Evolutionary conservation across 129 eudicot species (phyloP).

Genomic region (Deinandra increscens): DNA sequence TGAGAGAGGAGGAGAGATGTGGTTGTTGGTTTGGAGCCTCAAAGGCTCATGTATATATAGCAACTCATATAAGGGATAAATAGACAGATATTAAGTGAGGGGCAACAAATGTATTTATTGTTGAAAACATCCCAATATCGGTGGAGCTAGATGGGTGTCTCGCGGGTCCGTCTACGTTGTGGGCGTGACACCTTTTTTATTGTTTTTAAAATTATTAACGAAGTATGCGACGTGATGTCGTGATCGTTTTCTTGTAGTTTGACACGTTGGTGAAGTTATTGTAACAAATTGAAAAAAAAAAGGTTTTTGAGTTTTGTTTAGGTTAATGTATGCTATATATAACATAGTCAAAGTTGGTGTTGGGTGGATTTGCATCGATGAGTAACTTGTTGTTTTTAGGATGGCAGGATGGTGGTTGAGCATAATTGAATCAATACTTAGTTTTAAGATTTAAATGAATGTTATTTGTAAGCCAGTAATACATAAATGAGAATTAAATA

Average conservation of each 20-base stretch:
- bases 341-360: not conserved
- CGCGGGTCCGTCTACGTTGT: no score
- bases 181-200: no score
- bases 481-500: conserved; percentile 11
- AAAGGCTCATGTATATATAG: conserved; percentile 5
- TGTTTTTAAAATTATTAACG: no score
- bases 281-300: not conserved
- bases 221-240: no score
- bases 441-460: not conserved
- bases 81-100: not conserved
- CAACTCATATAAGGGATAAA: conserved; percentile 1
- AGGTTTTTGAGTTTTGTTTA: not conserved
- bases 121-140: not conserved
- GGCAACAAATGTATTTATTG: conserved; percentile 5
- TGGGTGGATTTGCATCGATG: conserved; percentile 9
- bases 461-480: not conserved
- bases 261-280: not conserved
- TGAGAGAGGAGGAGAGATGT: not conserved
- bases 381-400: not conserved
- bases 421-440: not conserved
- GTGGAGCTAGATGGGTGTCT: not conserved
- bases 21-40: conserved; percentile 7
- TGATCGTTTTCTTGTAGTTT: not conserved
- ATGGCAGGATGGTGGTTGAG: conserved; percentile 8
- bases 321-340: not conserved